These are phyloP conservation scores for Phytopythium ostracodes DNA, from an alignment of 352 stramenopile species.

Conservation along the genomic window DNA sequence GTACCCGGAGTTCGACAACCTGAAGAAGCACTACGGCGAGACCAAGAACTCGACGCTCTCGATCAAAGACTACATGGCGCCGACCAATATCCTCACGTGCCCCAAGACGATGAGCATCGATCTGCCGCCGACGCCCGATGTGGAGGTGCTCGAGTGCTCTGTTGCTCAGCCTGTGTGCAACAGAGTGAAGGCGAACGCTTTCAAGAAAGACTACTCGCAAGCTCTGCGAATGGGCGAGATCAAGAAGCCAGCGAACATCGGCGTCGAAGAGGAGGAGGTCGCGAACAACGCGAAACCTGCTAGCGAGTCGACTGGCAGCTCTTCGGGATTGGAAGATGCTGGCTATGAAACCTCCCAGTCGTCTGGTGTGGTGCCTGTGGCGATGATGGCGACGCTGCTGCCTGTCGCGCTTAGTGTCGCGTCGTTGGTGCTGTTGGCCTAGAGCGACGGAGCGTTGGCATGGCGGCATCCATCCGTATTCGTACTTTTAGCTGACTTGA, in stretches of 20 bases:
- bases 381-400: not conserved
- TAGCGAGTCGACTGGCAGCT: not conserved
- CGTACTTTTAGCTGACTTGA: too few species aligned
- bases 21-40: slow-evolving; percentile 67
- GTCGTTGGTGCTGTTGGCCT: not conserved
- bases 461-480: not conserved
- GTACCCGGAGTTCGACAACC: slow-evolving; percentile 72
- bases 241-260: slow-evolving; percentile 19
- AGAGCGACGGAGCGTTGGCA: not conserved
- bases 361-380: not conserved
- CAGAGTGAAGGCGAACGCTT: slow-evolving; percentile 50
- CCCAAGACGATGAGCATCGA: slow-evolving; percentile 31
- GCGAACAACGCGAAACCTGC: not conserved
- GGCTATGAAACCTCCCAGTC: not conserved
- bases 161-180: slow-evolving; percentile 50
- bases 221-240: slow-evolving; percentile 24
- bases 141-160: slow-evolving; percentile 42
- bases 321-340: not conserved
- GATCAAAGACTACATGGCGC: slow-evolving; percentile 25
- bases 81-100: slow-evolving; percentile 33
- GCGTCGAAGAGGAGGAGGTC: slow-evolving; percentile 1
- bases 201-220: slow-evolving; percentile 22
- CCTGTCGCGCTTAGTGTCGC: not conserved
- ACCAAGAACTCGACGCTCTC: slow-evolving; percentile 55
- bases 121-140: slow-evolving; percentile 29